Evolutionary conservation across 495 filamentous ascomycete species (phyloP), one percentile per base, ranked within the genome.

Genomic region (Hyaloscypha hepaticicola): DNA sequence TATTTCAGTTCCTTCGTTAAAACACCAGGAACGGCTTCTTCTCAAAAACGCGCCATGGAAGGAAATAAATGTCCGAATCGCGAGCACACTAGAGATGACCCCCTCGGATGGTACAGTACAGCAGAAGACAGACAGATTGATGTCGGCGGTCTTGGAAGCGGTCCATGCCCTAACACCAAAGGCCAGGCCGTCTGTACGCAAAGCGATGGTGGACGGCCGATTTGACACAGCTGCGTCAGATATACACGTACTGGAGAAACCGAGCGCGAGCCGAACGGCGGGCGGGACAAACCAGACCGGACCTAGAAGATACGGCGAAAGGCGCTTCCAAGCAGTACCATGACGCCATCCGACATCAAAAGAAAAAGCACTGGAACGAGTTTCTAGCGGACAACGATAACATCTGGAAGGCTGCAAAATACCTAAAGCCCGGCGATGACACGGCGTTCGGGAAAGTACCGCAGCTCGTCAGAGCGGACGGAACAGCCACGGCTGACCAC

Each of bases 171-270:
- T 60, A 16, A 63, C 55, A 5, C 64, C 58, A 24, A 57, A 53
- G 31, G 60, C 64, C 19, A 67, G 64, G 34, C 64, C 67, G 16
- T 63, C 67, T 29, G n/a, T 67, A 69, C 53, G 28, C 58, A 28
- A 67, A 69, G 59, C n/a, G 64, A 45, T 69, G 38, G 67, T 67
- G 58, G 67, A 69, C 60, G 16, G 50, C 51, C 19, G 67, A 69
- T 33, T 53, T 69, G 5, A 69, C 55, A 21, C 55, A 59, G 26
- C 59, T 69, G 5, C 64, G 67, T 24, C 57, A 51, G n/a, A 28
- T 60, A 14, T 67, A 69, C 64, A 67, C 67, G n/a, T 59, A 66
- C 53, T 66, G 27, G 64, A 66, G 64, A 28, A 69, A 67, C 45
- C 53, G 31, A 12, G 64, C 64, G 16, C 26, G 67, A 48, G 25